Conservation (phyloP, 495 filamentous ascomycete genomes). For the Neurospora sp. region DNA sequence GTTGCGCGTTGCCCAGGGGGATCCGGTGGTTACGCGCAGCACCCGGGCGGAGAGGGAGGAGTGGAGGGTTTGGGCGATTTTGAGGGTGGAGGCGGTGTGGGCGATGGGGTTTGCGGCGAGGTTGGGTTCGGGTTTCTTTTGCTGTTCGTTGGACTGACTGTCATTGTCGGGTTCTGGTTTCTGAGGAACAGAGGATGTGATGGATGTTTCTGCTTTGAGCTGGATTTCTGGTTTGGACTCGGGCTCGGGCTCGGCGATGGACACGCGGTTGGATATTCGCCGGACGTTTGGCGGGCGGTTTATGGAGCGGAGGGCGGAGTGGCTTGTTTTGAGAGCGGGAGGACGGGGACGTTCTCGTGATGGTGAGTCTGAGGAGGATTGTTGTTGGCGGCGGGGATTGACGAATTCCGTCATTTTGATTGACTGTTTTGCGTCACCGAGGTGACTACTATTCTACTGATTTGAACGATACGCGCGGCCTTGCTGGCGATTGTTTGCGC, state of each 20-base stretch:
- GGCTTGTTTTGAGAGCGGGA: neutral
- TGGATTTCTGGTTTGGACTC: neutral
- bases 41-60: constrained; percentile 5
- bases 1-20: constrained; percentile 18
- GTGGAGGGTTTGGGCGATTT: constrained; percentile 1
- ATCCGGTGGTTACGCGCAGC: constrained; percentile 14
- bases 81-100: neutral
- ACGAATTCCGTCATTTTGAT: constrained; percentile 18
- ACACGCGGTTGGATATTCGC: constrained; percentile 18
- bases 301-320: constrained; percentile 15
- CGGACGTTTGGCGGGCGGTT: constrained; percentile 4
- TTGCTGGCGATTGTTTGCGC: neutral
- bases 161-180: neutral
- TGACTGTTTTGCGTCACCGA: neutral
- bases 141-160: neutral
- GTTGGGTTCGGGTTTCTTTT: neutral
- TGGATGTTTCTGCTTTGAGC: constrained; percentile 2
- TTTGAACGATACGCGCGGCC: neutral
- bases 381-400: neutral
- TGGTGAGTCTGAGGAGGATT: neutral
- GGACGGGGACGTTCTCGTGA: neutral
- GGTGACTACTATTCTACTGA: neutral
- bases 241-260: constrained; percentile 12
- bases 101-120: neutral
- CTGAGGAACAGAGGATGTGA: neutral